Base-by-base conservation (phyloP, 148 eudicot species). In the Rhododendron ovatum region DNA sequence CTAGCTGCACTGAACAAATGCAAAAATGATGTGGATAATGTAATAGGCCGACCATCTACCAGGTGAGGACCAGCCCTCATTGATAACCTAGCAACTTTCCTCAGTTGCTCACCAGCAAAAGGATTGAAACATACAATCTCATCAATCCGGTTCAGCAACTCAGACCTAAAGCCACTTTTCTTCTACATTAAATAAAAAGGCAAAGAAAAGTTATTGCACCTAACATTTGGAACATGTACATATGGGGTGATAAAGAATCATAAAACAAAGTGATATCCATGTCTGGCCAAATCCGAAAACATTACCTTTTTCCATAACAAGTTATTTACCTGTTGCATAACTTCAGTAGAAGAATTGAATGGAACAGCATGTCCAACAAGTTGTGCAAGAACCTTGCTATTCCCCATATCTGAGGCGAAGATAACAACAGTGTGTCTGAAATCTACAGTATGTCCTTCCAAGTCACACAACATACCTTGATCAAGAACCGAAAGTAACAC, bases 141-240 rank as follows among this genome's bases (percentile, higher is more conserved):
- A 80, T 80, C 82, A 1, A 79, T 22, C 13, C 59, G 57, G 47
- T 79, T 79, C 82, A 79, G 82, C 82, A 79, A 79, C 82, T 79
- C 82, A 10, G 55, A 37, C 57, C 82, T 79, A 41, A 79, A 79
- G 53, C 59, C 50, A 2, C 57, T 79, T 45, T 47, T 41, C 12
- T 11, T 53, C 82, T 79, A 26, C 57, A 20, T 53, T 53, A 53
- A 2, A 53, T 41, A 41, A 41, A 3, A 14, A 53, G 2, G 57
- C 17, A 14, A 18, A 53, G 57, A 53, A 14, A 53, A 53, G 18
- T 53, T 53, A 53, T 14, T 3, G 57, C 57, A 14, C 14, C 3
- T n/a, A 43, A 47, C 12, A 26, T 2, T 9, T 26, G 30, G 7
- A 8, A 67, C 11, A 67, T 24, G 30, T n/a, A 12, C 26, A 26